A percentile compares a stretch with the other conserved stretches of the same genome.
Conservation (phyloP, 129 eudicot species). For the Scalesia atractyloides region DNA sequence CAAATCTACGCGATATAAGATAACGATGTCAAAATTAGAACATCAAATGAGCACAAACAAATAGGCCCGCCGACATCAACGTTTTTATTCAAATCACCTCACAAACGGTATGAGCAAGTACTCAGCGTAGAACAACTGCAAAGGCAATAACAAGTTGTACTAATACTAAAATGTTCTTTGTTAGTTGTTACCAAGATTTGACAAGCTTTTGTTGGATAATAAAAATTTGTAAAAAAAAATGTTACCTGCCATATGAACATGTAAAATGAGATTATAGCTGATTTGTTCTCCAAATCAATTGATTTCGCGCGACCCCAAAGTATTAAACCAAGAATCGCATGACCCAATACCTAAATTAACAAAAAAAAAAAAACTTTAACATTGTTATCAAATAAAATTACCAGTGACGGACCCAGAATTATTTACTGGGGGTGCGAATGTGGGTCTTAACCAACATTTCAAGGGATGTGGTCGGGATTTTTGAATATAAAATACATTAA, state of each 20-base stretch:
- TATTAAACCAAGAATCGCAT: constrained; percentile 56
- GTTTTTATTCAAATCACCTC: constrained; percentile 44
- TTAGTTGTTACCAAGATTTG: background rate
- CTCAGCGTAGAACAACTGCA: constrained; percentile 97
- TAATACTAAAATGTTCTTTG: background rate
- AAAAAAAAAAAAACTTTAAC: background rate
- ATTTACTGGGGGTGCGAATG: too few relatives aligned
- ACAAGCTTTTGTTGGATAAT: constrained; percentile 5
- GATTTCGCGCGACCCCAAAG: constrained; percentile 94
- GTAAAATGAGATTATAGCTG: constrained; percentile 86
- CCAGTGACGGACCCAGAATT: too few relatives aligned
- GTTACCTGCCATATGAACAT: constrained; percentile 99
- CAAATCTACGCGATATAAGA: background rate
- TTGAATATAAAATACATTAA: too few relatives aligned
- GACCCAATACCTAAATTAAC: constrained; percentile 67
- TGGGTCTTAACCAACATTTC: too few relatives aligned
- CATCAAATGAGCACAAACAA: background rate
- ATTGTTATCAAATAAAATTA: background rate
- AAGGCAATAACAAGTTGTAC: constrained; percentile 1
- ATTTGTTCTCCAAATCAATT: constrained; percentile 70
- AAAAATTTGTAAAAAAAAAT: background rate
- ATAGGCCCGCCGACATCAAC: background rate
- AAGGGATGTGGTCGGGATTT: too few relatives aligned
- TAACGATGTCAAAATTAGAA: constrained; percentile 25
- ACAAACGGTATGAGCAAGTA: constrained; percentile 92